A percentile compares a stretch with the other conserved stretches of the same genome.
Evolutionary conservation across 2,329 filamentous ascomycete species (phyloP).

Genomic region (Epichloe glyceriae): DNA sequence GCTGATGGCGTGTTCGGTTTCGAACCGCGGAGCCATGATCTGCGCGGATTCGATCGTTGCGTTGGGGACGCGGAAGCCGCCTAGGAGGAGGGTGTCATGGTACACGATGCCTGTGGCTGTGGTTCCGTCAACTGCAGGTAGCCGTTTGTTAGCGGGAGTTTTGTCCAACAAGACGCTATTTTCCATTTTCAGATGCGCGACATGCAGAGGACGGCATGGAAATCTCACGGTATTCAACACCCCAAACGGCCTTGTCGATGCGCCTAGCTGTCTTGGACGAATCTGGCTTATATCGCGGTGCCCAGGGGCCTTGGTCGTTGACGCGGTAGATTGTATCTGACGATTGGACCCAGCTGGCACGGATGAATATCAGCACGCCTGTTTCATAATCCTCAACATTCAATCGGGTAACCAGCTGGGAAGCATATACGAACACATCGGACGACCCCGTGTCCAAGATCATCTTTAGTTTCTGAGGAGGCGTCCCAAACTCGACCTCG

Average conservation of each 20-base stretch:
- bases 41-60: constrained; percentile 37
- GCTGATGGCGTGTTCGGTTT: constrained; percentile 28
- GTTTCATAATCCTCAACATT: background rate
- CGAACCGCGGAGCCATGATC: constrained; percentile 28
- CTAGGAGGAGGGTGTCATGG: constrained; percentile 35
- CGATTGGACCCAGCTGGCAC: constrained; percentile 39
- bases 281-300: constrained; percentile 29
- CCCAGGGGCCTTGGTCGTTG: constrained; percentile 22
- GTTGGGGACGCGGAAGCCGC: constrained; percentile 27
- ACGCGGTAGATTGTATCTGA: constrained; percentile 29
- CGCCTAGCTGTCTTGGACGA: constrained; percentile 29
- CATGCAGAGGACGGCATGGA: constrained; percentile 7
- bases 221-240: constrained; percentile 32
- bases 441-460: constrained; percentile 42
- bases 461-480: constrained; percentile 32
- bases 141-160: background rate
- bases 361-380: background rate
- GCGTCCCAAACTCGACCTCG: constrained; percentile 32
- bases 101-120: constrained; percentile 35
- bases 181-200: constrained; percentile 6
- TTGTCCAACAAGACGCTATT: background rate
- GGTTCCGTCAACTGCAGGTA: constrained; percentile 28
- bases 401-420: background rate
- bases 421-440: constrained; percentile 44
- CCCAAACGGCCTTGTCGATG: constrained; percentile 33